Evolutionary conservation across 768 basidiomycete genomes (phyloP), one percentile per base, ranked within the genome.

Genomic region (Lentinus brumalis): DNA sequence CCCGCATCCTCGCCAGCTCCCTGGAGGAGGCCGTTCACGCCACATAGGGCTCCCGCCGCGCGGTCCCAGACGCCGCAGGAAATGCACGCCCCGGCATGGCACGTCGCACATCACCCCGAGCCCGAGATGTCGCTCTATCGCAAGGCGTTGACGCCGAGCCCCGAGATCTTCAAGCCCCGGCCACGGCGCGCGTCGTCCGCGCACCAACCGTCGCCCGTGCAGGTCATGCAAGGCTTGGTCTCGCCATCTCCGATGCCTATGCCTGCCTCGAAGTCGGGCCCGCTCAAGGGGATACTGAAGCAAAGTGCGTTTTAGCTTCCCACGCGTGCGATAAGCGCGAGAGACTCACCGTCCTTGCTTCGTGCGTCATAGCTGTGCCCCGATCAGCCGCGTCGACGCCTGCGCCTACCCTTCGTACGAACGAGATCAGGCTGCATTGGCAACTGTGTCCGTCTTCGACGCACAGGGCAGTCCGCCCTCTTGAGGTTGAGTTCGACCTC

Each of bases 401-500:
- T 11, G 42, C 54, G 5, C 21, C 55, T 1, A 15, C 46, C 29
- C 10, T 35, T 9, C 50, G 38, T 16, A 31, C 38, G 38, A 35
- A 52, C 31, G 50, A 52, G 38, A 52, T 52, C 15, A 35, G 9
- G 32, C 61, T 69, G 35, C 68, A 69, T 40, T 69, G 68, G 68
- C 66, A 64, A 47, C 47, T 69, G 5, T 52, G 67, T 8, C 68
- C 66, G 18, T 62, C 59, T 40, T 54, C 59, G 21, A 35, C 31
- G 38, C 16, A 16, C 40, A 45, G 14, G 35, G n/a, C 29, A 15
- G 35, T 16, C 38, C 53, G 7, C 42, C 32, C 41, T 32, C 62
- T 58, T 45, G 42, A 44, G 47, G 5, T 67, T 12, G 46, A 56
- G 32, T 67, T 61, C 53, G 64, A 67, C 39, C 49, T 60, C 26